Percentiles rank a stretch among this genome's conserved stretches.
phyloP scores from a whole-genome alignment of 1,284 basidiomycete genomes.

The Puccinia polysora region DNA sequence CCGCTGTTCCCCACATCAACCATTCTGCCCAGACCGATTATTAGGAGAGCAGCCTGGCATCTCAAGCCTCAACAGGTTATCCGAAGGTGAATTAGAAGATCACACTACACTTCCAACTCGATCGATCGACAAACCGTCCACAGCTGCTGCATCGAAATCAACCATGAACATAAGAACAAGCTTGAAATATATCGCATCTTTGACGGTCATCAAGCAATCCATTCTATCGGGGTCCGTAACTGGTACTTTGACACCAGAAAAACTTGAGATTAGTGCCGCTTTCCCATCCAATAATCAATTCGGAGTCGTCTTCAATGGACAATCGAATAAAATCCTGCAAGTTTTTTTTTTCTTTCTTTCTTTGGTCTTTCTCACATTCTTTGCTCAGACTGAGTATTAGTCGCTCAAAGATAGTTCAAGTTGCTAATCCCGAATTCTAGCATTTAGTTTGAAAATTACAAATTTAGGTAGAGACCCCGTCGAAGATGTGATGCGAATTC shows the following conservation, averaged over 20 bases:
- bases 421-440: slow-evolving; percentile 6
- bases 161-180: neutral
- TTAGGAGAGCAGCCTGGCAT: too few species aligned
- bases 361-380: neutral
- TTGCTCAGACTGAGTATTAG: neutral
- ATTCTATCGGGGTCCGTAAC: neutral
- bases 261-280: slow-evolving; percentile 33
- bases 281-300: slow-evolving; percentile 42
- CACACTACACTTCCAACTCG: too few species aligned
- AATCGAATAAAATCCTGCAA: slow-evolving; percentile 40
- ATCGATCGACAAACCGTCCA: too few species aligned
- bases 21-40: too few species aligned
- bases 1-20: too few species aligned
- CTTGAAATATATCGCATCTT: neutral
- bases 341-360: slow-evolving; percentile 1
- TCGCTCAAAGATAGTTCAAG: neutral
- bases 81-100: too few species aligned
- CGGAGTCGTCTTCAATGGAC: slow-evolving; percentile 40
- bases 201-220: neutral
- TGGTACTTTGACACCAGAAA: slow-evolving; percentile 22
- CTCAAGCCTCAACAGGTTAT: too few species aligned
- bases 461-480: slow-evolving; percentile 36
- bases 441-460: slow-evolving; percentile 35
- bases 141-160: neutral
- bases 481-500: slow-evolving; percentile 35